Evolutionary conservation across 306 rosid genomes (phyloP).

Genomic region (Pachyrhizus erosus): DNA sequence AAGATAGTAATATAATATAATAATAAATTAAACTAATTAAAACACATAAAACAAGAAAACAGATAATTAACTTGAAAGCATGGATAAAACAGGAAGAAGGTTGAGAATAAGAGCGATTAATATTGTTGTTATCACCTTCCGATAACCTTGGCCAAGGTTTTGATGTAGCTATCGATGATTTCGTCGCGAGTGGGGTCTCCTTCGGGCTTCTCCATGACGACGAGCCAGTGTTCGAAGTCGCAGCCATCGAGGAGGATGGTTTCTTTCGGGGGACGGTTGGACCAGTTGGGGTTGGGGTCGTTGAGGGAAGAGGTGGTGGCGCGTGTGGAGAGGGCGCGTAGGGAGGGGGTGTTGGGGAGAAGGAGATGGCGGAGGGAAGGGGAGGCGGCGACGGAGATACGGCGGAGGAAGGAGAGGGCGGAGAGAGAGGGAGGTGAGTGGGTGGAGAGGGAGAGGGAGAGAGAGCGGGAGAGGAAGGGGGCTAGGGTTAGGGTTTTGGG

Average conservation of each 20-base stretch:
- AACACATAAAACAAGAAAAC: too few relatives aligned
- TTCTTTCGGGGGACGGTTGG: constrained; percentile 93
- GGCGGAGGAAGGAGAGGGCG: constrained; percentile 65
- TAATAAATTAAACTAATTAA: neutral
- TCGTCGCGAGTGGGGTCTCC: constrained; percentile 78
- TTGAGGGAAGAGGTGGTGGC: constrained; percentile 85
- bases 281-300: constrained; percentile 95
- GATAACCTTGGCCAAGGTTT: constrained; percentile 68
- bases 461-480: constrained; percentile 51
- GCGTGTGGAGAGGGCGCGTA: constrained; percentile 67
- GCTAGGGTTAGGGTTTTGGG: constrained; percentile 57
- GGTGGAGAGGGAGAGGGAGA: constrained; percentile 43
- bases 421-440: constrained; percentile 40
- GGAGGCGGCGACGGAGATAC: constrained; percentile 59
- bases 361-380: constrained; percentile 27
- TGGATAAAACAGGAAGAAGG: neutral
- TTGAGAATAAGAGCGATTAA: neutral
- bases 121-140: constrained; percentile 63
- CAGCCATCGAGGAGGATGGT: constrained; percentile 94
- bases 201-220: constrained; percentile 89
- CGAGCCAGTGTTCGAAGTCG: constrained; percentile 97
- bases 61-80: too few relatives aligned
- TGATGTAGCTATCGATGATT: constrained; percentile 77
- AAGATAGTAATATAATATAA: neutral
- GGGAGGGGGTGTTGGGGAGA: constrained; percentile 30